These are phyloP conservation scores for Plasmodium knowlesi DNA, from an alignment of 169 alveolate genomes.

Conservation along the genomic window DNA sequence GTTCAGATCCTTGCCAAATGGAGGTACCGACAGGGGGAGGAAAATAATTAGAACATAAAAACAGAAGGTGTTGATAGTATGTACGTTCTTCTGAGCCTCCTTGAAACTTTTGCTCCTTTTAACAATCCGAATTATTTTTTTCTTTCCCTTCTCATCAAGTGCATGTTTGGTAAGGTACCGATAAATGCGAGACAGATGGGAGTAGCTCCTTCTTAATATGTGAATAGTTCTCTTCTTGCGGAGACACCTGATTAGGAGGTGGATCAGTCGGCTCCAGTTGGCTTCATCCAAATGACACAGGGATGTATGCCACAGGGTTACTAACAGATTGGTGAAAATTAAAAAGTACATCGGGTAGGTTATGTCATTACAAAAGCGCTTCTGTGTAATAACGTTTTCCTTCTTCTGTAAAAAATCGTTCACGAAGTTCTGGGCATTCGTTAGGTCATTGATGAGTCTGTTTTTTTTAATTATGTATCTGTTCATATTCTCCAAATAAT, in stretches of 20 bases:
- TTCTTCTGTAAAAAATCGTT: conserved; percentile 34
- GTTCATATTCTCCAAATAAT: conserved; percentile 36
- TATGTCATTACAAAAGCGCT: conserved; percentile 19
- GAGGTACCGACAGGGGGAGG: conserved; percentile 37
- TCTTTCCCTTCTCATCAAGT: conserved; percentile 11
- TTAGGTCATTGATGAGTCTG: conserved; percentile 16
- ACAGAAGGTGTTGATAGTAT: conserved; percentile 39
- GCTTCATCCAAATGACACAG: background rate
- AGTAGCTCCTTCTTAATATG: background rate
- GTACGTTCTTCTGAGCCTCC: background rate
- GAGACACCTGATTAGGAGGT: background rate
- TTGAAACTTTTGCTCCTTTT: conserved; percentile 44
- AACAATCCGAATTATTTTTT: conserved; percentile 22
- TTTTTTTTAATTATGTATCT: conserved; percentile 20
- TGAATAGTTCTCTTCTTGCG: background rate
- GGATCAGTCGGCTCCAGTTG: background rate
- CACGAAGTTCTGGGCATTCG: conserved; percentile 20
- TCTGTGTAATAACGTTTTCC: conserved; percentile 23
- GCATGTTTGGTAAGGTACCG: background rate
- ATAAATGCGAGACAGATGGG: background rate
- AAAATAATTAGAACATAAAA: conserved; percentile 25
- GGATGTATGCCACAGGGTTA: background rate
- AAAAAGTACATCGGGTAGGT: conserved; percentile 39
- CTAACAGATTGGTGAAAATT: conserved; percentile 20
- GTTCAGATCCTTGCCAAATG: conserved; percentile 1